Base-by-base conservation (phyloP, 2,329 filamentous ascomycete species). In the Pseudovirgaria hyperparasitica region DNA sequence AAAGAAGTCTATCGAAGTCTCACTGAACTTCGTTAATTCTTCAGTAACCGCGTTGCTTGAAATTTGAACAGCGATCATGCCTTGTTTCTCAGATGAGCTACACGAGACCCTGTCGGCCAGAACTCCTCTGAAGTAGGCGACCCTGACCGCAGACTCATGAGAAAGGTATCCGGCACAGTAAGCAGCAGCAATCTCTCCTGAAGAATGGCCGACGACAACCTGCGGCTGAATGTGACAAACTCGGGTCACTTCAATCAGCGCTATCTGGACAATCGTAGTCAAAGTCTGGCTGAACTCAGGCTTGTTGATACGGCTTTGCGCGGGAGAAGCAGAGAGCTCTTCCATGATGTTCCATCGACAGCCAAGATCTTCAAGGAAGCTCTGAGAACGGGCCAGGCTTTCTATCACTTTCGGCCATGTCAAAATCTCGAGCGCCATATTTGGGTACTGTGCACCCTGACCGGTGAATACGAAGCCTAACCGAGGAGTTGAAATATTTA, bases 391-490 rank as follows among this genome's bases (percentile, higher is more conserved):
- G 6, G 16, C 6, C 7, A 25, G 6, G 18, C 23, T 25, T 6
- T 6, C 15, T 12, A 9, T 6, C 10, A 25, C 16, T 6, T 8
- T 13, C 6, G 11, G 22, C 6, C 26, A 19, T 16, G 5, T 29
- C 26, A 10, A 31, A 18, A 36, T 22, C 20, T 36, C 34, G 5
- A 20, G 18, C 9, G 26, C 32, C 31, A 35, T 32, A 3, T 23
- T 25, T n/a, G 19, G 12, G 29, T 29, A 36, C 14, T 36, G 32
- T 4, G 34, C 34, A 9, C 32, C 34, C 19, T 36, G 32, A 6
- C 32, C 34, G 2, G 34, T 36, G 22, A 32, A 36, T 7, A 31
- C 21, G 16, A 36, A 30, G 8, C 35, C 45, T 6, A 55, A 21
- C 12, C 26, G 25, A 11, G 16, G 5, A n/a, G n/a, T n/a, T n/a